A percentile compares a stretch with the other conserved stretches of the same genome.
Evolutionary conservation across 2,329 filamentous ascomycete species (phyloP).

Genomic region (Aspergillus brunneoviolaceus): DNA sequence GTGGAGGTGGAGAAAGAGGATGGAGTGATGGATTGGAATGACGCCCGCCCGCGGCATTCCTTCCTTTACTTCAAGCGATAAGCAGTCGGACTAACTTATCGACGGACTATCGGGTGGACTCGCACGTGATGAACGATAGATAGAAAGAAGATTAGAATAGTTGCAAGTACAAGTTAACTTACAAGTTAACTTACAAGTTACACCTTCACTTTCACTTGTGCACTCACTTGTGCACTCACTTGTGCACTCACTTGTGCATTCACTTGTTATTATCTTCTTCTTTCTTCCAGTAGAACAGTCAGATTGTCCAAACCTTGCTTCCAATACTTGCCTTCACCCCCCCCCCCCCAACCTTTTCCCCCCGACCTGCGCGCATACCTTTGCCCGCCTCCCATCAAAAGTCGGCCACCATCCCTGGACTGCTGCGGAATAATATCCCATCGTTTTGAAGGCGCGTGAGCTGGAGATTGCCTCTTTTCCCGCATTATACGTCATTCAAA

Average conservation of each 20-base stretch:
- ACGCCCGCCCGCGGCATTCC: background rate
- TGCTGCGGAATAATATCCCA: no score
- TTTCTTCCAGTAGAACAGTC: no score
- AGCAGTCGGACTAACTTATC: background rate
- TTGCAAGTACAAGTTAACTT: no score
- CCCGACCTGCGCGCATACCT: background rate
- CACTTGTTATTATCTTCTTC: no score
- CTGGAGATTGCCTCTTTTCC: background rate
- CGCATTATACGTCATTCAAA: background rate
- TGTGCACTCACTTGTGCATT: no score
- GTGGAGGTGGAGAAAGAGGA: background rate
- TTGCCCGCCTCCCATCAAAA: background rate
- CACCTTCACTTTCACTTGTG: no score
- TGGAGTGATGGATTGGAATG: background rate
- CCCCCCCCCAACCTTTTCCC: no score
- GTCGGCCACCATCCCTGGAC: background rate
- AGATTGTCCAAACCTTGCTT: background rate
- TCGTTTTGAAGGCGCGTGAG: no score
- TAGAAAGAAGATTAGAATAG: no score
- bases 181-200: no score
- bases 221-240: no score
- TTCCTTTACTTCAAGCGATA: background rate
- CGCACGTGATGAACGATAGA: constrained; percentile 15
- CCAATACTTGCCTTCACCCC: background rate
- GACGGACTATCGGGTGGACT: background rate